A percentile compares a stretch with the other conserved stretches of the same genome.
These are phyloP conservation scores for Simplicillium aogashimaense DNA, from an alignment of 2,329 filamentous ascomycete genomes.

Conservation along the genomic window DNA sequence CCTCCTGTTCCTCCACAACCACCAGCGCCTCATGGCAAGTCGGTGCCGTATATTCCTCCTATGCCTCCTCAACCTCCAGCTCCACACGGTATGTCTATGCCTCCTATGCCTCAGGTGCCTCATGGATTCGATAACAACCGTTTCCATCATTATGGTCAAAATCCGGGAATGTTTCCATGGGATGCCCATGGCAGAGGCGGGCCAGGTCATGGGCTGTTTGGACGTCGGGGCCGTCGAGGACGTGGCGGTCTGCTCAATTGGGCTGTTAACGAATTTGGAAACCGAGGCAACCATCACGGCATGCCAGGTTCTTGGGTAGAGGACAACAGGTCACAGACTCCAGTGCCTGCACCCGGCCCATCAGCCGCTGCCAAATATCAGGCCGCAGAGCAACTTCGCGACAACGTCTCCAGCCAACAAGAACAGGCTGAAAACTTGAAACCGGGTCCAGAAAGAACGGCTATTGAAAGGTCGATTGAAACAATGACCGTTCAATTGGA, in stretches of 20 bases:
- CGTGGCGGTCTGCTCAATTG: too few species aligned
- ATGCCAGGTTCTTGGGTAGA: constrained; percentile 24
- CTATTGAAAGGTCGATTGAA: constrained; percentile 24
- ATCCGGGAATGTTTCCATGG: not conserved
- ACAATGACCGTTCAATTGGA: constrained; percentile 27
- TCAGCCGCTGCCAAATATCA: constrained; percentile 25
- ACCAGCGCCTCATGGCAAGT: not conserved
- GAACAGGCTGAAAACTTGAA: constrained; percentile 20
- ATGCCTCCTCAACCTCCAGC: constrained; percentile 1
- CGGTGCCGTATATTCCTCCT: constrained; percentile 1
- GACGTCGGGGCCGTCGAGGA: not conserved
- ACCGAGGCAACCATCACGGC: too few species aligned
- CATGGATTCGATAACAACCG: not conserved
- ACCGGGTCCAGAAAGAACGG: constrained; percentile 12
- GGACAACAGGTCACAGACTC: constrained; percentile 11
- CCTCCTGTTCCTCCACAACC: not conserved
- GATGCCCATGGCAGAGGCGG: constrained; percentile 1
- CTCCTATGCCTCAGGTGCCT: constrained; percentile 2
- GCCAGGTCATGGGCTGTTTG: too few species aligned
- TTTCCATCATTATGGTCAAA: constrained; percentile 2
- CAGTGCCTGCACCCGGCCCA: constrained; percentile 11
- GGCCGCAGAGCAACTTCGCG: constrained; percentile 22
- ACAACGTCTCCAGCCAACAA: constrained; percentile 2
- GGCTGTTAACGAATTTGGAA: too few species aligned
- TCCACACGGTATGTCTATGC: not conserved